Conservation (phyloP, 208 protist genomes). For the Sergeia podlipaevii region DNA sequence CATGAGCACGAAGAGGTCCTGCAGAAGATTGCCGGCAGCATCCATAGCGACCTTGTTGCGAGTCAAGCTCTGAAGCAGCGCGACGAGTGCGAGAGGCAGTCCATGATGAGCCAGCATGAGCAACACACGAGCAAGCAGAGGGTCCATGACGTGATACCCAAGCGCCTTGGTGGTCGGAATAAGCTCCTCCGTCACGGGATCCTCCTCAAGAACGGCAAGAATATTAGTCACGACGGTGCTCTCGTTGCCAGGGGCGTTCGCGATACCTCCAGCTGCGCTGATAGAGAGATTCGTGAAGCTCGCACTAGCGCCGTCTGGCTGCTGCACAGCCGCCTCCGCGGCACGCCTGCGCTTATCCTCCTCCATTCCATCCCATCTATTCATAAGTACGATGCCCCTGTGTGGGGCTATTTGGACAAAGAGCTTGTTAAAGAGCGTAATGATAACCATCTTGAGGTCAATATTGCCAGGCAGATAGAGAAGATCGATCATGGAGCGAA, state of each 20-base stretch:
- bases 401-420: slow-evolving; percentile 73
- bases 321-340: slow-evolving; percentile 3
- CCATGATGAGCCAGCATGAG: slow-evolving; percentile 75
- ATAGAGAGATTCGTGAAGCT: no score
- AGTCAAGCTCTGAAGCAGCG: slow-evolving; percentile 46
- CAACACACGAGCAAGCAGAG: slow-evolving; percentile 67
- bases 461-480: slow-evolving; percentile 78
- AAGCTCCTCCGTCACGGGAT: slow-evolving; percentile 28
- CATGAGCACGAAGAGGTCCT: slow-evolving; percentile 85
- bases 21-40: slow-evolving; percentile 64
- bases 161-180: slow-evolving; percentile 83
- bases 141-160: slow-evolving; percentile 82
- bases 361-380: slow-evolving; percentile 64
- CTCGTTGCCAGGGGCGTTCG: no score
- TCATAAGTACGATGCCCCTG: slow-evolving; percentile 54
- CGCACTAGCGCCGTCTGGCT: no score
- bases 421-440: slow-evolving; percentile 82
- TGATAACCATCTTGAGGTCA: slow-evolving; percentile 84
- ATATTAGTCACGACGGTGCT: no score
- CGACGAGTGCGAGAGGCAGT: slow-evolving; percentile 77
- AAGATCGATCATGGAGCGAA: slow-evolving; percentile 79
- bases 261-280: no score
- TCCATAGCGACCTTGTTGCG: slow-evolving; percentile 43
- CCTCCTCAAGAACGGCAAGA: background rate
- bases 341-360: slow-evolving; percentile 46